Base-by-base conservation (phyloP, 352 stramenopile genomes). In the Phytophthora parvispora region DNA sequence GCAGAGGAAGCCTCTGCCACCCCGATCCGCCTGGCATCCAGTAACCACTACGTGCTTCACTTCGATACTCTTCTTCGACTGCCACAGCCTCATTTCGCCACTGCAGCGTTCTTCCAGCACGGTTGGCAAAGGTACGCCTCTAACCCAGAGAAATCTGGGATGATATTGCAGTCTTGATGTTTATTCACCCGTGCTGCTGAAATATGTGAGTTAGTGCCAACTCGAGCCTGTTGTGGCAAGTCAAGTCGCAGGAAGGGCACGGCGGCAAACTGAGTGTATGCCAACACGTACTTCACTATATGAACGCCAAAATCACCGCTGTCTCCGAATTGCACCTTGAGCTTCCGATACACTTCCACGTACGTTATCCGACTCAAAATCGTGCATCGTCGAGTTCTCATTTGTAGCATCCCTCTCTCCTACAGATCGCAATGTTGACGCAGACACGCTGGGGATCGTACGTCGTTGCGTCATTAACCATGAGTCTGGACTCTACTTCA, bases 401-500 rank as follows among this genome's bases (percentile, higher is more conserved):
- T n/a, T 18, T n/a, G n/a, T n/a, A 24, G 4, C 22, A 51, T 20
- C 27, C 18, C 13, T 18, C 43, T 10, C 15, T 55, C 50, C n/a
- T 48, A 4, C 64, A 92, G 85, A 76, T 90, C 29, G 78, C 74
- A 27, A 78, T 87, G 47, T 48, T 93, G 34, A 81, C 81, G n/a
- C 84, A 92, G 63, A 92, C 86, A 4, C 55, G 78, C 50, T 93
- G 86, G 86, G 83, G 81, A 5, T 80, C 83, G 16, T 82, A 77
- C 40, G 63, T 93, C 7, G 60, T 65, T 5, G 72, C 78, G 12
- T 84, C 83, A 6, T 32, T 91, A n/a, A 81, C 80, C 6, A 78
- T 92, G 64, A 57, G 20, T 16, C 54, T 54, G 29, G 61, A 78
- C 48, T 50, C 61, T 1, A 34, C 55, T 48, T 58, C 57, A 31